These are phyloP conservation scores for Talaromyces sp. DNA, from an alignment of 2,329 filamentous ascomycete genomes.

Conservation along the genomic window DNA sequence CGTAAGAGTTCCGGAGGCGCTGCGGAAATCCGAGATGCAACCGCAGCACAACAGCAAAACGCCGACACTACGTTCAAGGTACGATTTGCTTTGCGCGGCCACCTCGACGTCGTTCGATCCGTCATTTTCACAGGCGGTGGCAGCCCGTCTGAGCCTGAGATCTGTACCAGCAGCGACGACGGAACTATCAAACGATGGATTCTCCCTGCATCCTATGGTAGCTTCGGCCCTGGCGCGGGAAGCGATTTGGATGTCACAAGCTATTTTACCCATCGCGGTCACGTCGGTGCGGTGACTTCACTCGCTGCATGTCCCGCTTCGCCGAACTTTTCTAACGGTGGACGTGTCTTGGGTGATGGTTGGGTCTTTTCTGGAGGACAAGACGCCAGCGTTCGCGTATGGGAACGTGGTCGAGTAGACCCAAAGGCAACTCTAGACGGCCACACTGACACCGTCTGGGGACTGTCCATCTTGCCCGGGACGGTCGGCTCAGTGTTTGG, in stretches of 20 bases:
- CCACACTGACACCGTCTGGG: conserved; percentile 94
- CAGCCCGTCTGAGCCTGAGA: conserved; percentile 90
- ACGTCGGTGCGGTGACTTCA: conserved; percentile 82
- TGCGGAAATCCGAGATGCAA: conserved; percentile 54
- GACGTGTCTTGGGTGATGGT: conserved; percentile 81
- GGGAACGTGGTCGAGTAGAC: conserved; percentile 91
- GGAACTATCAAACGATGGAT: conserved; percentile 96
- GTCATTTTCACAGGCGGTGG: conserved; percentile 97
- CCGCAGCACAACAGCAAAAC: conserved; percentile 41
- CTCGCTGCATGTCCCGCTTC: conserved; percentile 82
- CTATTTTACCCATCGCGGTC: conserved; percentile 92
- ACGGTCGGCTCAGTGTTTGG: conserved; percentile 79
- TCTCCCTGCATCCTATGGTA: conserved; percentile 74
- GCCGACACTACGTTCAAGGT: conserved; percentile 83
- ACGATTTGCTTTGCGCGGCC: conserved; percentile 83
- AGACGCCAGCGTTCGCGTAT: conserved; percentile 86
- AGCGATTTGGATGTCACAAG: conserved; percentile 87
- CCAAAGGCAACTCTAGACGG: conserved; percentile 92
- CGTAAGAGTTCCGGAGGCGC: conserved; percentile 34
- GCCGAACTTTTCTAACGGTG: conserved; percentile 83
- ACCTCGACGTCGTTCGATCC: conserved; percentile 87
- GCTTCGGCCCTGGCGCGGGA: conserved; percentile 50
- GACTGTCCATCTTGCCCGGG: conserved; percentile 83
- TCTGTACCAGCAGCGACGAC: conserved; percentile 93
- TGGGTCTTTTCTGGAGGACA: conserved; percentile 99